These are phyloP conservation scores for Aspergillus ostianus DNA, from an alignment of 495 filamentous ascomycete species.

Conservation along the genomic window DNA sequence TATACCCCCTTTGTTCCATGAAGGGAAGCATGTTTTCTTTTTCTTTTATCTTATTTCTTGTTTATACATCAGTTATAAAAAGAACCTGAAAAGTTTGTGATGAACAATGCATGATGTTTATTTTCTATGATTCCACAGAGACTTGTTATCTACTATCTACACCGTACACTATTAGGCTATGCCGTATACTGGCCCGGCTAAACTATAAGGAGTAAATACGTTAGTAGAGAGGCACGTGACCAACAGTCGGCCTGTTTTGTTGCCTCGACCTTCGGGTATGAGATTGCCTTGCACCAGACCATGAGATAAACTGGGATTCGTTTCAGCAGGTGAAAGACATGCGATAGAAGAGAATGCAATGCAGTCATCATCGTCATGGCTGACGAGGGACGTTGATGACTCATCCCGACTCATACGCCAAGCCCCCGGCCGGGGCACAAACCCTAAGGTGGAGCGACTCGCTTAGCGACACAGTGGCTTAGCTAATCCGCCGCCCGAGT, in stretches of 20 bases:
- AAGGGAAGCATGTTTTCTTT: conserved; percentile 1
- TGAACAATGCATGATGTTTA: not conserved
- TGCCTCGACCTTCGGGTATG: too few species aligned
- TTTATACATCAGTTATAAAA: not conserved
- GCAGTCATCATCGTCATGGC: not conserved
- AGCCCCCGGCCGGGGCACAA: conserved; percentile 24
- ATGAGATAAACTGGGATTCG: too few species aligned
- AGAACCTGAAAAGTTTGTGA: not conserved
- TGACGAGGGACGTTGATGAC: not conserved
- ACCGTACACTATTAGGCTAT: too few species aligned
- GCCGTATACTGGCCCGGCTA: too few species aligned
- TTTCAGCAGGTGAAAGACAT: too few species aligned
- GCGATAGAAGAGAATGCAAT: too few species aligned
- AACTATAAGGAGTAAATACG: too few species aligned
- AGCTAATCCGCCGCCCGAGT: conserved; percentile 45
- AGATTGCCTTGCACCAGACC: too few species aligned
- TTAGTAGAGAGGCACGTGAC: too few species aligned
- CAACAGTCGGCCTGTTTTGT: too few species aligned
- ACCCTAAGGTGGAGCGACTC: conserved; percentile 40
- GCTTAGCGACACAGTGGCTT: conserved; percentile 46
- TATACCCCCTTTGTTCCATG: conserved; percentile 11
- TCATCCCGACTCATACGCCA: not conserved
- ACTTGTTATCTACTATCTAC: too few species aligned
- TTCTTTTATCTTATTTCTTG: not conserved
- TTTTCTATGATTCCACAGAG: not conserved